Evolutionary conservation across 148 eudicot genomes (phyloP).

Genomic region (Arctostaphylos glauca): DNA sequence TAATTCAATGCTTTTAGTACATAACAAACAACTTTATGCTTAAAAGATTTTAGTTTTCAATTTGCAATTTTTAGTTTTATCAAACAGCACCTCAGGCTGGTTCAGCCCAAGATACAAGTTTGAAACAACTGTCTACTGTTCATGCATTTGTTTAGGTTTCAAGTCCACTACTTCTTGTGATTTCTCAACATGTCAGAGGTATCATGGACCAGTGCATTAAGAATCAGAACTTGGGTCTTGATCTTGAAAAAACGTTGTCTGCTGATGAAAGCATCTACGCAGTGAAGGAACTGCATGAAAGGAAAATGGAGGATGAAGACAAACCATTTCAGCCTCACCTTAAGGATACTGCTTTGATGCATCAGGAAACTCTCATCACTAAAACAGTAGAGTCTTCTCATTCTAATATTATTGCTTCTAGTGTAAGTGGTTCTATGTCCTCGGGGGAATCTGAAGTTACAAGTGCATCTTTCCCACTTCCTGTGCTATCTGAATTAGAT

Average conservation of each 20-base stretch:
- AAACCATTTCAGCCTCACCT: slow-evolving; percentile 16
- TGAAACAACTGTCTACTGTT: slow-evolving; percentile 19
- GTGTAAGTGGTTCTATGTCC: slow-evolving; percentile 21
- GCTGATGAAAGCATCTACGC: slow-evolving; percentile 18
- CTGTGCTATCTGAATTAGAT: slow-evolving; percentile 27
- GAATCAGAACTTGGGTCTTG: slow-evolving; percentile 22
- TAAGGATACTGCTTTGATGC: slow-evolving; percentile 25
- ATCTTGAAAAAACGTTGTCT: slow-evolving; percentile 21
- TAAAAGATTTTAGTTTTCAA: too few species aligned
- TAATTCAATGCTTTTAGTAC: neutral
- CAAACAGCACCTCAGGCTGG: neutral
- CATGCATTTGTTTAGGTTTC: slow-evolving; percentile 35
- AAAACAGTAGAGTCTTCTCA: slow-evolving; percentile 21
- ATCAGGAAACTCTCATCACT: slow-evolving; percentile 26
- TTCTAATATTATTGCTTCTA: slow-evolving; percentile 25
- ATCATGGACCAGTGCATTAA: slow-evolving; percentile 23
- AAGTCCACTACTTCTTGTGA: slow-evolving; percentile 26
- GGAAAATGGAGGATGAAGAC: slow-evolving; percentile 16
- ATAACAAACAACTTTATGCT: neutral
- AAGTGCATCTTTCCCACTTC: slow-evolving; percentile 22
- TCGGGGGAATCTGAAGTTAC: slow-evolving; percentile 26
- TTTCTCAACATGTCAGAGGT: slow-evolving; percentile 30
- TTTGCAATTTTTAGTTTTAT: too few species aligned
- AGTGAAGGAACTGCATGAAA: slow-evolving; percentile 28
- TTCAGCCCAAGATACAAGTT: neutral